Evolutionary conservation across 805 yeast genomes (phyloP).

Genomic region (Yamadazyma olivae): DNA sequence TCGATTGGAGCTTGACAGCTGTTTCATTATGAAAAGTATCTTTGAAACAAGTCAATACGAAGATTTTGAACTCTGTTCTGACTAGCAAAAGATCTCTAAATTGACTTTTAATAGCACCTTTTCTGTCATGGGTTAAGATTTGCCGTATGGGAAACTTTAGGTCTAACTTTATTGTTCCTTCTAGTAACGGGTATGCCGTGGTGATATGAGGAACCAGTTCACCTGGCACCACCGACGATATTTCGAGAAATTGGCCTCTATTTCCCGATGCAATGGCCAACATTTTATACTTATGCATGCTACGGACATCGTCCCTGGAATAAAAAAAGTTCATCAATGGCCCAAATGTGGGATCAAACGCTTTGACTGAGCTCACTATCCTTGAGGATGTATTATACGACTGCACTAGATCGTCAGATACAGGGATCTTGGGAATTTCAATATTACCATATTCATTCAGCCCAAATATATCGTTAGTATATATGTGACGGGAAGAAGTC

Average conservation of each 20-base stretch:
- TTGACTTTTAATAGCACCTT: slow-evolving; percentile 16
- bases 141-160: slow-evolving; percentile 40
- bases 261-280: slow-evolving; percentile 30
- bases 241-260: slow-evolving; percentile 16
- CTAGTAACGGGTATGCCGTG: slow-evolving; percentile 2
- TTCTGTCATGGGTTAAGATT: slow-evolving; percentile 28
- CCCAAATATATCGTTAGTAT: neutral
- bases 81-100: slow-evolving; percentile 27
- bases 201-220: neutral
- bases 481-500: slow-evolving; percentile 1
- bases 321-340: slow-evolving; percentile 18
- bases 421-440: too few relatives aligned
- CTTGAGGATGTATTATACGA: slow-evolving; percentile 14
- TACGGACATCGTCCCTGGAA: neutral
- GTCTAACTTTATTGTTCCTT: slow-evolving; percentile 14
- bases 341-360: slow-evolving; percentile 36
- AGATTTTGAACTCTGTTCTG: slow-evolving; percentile 33
- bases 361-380: slow-evolving; percentile 16
- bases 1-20: slow-evolving; percentile 8
- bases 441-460: too few relatives aligned
- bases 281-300: slow-evolving; percentile 5
- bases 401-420: neutral
- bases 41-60: slow-evolving; percentile 26
- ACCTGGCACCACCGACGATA: slow-evolving; percentile 8
- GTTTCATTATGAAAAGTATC: too few relatives aligned